Percentiles rank a stretch among this genome's conserved stretches.
Evolutionary conservation across 441 rosid species (phyloP).

Genomic region (Raphanus hybrid): DNA sequence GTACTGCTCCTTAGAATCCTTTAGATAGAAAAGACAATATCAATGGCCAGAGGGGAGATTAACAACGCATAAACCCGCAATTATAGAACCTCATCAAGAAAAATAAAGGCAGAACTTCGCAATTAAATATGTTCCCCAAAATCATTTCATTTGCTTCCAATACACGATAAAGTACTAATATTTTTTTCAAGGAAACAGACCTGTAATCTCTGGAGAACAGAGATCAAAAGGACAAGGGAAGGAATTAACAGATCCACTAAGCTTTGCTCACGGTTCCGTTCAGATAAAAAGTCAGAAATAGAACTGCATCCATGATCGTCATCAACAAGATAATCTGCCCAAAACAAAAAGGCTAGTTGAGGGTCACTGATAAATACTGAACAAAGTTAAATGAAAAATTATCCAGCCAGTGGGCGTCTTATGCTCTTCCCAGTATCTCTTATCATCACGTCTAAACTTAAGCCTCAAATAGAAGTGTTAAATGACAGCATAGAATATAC

Average conservation of each 20-base stretch:
- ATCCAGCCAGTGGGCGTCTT: slow-evolving; percentile 24
- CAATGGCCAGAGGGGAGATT: slow-evolving; percentile 24
- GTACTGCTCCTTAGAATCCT: slow-evolving; percentile 93
- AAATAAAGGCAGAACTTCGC: not conserved
- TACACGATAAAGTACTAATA: not conserved
- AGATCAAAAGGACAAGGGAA: slow-evolving; percentile 74
- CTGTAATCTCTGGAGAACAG: slow-evolving; percentile 82
- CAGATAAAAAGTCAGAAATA: slow-evolving; percentile 90
- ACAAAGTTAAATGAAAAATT: not conserved
- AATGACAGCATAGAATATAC: not conserved
- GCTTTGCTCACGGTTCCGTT: slow-evolving; percentile 96
- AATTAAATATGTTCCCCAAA: not conserved
- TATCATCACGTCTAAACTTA: slow-evolving; percentile 16
- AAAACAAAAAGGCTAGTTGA: slow-evolving; percentile 32
- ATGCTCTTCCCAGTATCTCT: slow-evolving; percentile 26
- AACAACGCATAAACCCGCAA: slow-evolving; percentile 21
- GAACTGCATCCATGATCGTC: slow-evolving; percentile 97
- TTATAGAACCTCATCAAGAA: slow-evolving; percentile 12
- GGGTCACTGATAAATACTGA: slow-evolving; percentile 15
- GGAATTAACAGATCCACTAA: slow-evolving; percentile 91
- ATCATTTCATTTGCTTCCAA: too few relatives aligned
- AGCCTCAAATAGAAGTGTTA: slow-evolving; percentile 14
- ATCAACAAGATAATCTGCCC: slow-evolving; percentile 94
- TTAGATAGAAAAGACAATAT: slow-evolving; percentile 37
- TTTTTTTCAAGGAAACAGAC: slow-evolving; percentile 46